A percentile compares a stretch with the other conserved stretches of the same genome.
Conservation (phyloP, 129 eudicot species). For the Centella asiatica region DNA sequence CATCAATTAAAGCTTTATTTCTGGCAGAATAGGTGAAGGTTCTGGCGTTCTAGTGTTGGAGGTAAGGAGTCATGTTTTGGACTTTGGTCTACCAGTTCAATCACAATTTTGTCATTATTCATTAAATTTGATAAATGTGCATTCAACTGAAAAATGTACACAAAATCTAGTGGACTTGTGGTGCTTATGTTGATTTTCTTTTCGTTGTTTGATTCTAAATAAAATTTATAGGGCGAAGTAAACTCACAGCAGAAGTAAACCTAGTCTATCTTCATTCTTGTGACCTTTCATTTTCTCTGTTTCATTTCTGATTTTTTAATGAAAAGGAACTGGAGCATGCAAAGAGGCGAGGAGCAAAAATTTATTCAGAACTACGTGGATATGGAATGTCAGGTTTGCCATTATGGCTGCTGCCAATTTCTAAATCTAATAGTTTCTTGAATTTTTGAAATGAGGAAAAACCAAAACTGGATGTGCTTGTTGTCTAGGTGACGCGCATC, state of each 20-base stretch:
- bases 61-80: conserved; percentile 38
- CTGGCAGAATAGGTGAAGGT: conserved; percentile 91
- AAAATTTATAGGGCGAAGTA: too few species aligned
- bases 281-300: background rate
- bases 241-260: too few species aligned
- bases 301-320: conserved; percentile 2
- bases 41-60: conserved; percentile 87
- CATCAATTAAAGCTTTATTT: conserved; percentile 8
- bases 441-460: too few species aligned
- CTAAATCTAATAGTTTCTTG: background rate
- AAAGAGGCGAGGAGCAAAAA: conserved; percentile 64
- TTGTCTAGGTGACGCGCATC: conserved; percentile 88
- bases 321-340: conserved; percentile 90
- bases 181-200: too few species aligned
- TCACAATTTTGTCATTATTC: background rate
- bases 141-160: too few species aligned
- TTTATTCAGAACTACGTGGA: conserved; percentile 87
- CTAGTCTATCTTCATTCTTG: background rate
- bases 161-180: too few species aligned
- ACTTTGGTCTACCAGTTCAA: conserved; percentile 8
- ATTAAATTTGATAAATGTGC: too few species aligned
- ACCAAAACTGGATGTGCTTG: background rate
- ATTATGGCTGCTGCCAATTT: background rate
- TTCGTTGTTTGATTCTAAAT: too few species aligned
- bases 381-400: conserved; percentile 93